Evolutionary conservation across 495 filamentous ascomycete species (phyloP), one percentile per base, ranked within the genome.

Genomic region (Chaetomium tenue): DNA sequence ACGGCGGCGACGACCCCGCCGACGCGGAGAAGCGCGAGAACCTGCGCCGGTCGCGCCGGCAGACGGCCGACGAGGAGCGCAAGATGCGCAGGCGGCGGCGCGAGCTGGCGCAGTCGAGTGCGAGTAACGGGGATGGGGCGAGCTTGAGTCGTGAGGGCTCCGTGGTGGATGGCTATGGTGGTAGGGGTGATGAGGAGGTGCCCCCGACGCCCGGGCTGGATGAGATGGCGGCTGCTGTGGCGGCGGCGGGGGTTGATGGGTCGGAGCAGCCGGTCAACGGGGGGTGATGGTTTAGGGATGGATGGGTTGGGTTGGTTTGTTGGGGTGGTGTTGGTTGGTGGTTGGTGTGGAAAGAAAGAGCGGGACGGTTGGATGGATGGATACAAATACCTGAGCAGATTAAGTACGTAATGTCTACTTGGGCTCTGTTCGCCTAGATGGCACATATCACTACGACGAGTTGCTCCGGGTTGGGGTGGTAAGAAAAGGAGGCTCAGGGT

Each of bases 61-160:
- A 90, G 72, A 89, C 82, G 56, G 88, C 88, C 11, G 87, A 90
- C 51, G 88, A 90, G 72, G 88, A 91, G 72, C 76, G 88, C 62
- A 78, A 81, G 42, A 83, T 82, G 68, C 78, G 88, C 50, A 64
- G 84, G 65, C 76, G 86, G 57, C 70, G 87, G 69, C 80, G 71
- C 33, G 80, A 86, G 66, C 84, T 84, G 59, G 83, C 84, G 57
- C 70, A 73, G 60, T 69, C 70, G n/a, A 64, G 63, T n/a, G 65
- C 57, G 12, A 69, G 70, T 52, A 70, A 65, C 18, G 70, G 61
- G 22, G 72, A 69, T 30, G 48, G 22, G 22, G 48, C 48, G 37
- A 63, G 60, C 13, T 18, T 47, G 48, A 64, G 65, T 23, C 18
- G 50, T 13, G 59, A 66, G 48, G 52, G 65, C 11, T 61, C 48